Conservation (phyloP, 257 asterid genomes). For the Petrea volubilis region DNA sequence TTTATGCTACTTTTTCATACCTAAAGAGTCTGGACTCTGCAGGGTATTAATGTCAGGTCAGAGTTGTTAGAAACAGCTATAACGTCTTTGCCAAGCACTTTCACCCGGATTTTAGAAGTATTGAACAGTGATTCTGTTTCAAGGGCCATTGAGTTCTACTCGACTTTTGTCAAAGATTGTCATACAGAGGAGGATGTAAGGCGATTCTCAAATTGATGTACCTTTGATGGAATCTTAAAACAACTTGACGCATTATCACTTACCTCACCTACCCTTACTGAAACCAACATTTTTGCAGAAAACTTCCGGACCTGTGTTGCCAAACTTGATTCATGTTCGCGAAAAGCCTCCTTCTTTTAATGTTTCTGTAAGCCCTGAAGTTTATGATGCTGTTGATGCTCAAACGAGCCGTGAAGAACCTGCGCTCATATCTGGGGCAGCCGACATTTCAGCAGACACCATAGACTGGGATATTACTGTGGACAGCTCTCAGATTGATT, state of each 20-base stretch:
- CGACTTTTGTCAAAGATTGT: constrained; percentile 75
- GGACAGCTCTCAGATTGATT: constrained; percentile 86
- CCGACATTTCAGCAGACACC: constrained; percentile 45
- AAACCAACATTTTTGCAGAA: constrained; percentile 51
- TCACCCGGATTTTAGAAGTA: constrained; percentile 66
- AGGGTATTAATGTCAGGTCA: constrained; percentile 84
- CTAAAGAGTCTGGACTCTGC: constrained; percentile 24
- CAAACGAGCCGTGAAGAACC: constrained; percentile 40
- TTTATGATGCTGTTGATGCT: constrained; percentile 34
- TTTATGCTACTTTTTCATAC: not conserved
- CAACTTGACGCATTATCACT: constrained; percentile 7
- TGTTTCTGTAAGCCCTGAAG: constrained; percentile 60
- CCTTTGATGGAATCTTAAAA: constrained; percentile 5
- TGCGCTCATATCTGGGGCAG: constrained; percentile 31
- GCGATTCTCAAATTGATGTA: constrained; percentile 9
- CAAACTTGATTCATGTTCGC: constrained; percentile 55
- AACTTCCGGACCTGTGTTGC: constrained; percentile 46
- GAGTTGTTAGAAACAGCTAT: constrained; percentile 80
- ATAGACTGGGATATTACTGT: constrained; percentile 90
- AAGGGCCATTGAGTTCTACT: constrained; percentile 71
- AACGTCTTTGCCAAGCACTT: constrained; percentile 74
- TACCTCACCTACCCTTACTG: not conserved
- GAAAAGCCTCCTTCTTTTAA: constrained; percentile 71
- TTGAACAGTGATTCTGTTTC: constrained; percentile 74
- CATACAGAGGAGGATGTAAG: constrained; percentile 82